Evolutionary conservation across 1,284 basidiomycete genomes (phyloP).

Genomic region (Rhodotorula sp.): DNA sequence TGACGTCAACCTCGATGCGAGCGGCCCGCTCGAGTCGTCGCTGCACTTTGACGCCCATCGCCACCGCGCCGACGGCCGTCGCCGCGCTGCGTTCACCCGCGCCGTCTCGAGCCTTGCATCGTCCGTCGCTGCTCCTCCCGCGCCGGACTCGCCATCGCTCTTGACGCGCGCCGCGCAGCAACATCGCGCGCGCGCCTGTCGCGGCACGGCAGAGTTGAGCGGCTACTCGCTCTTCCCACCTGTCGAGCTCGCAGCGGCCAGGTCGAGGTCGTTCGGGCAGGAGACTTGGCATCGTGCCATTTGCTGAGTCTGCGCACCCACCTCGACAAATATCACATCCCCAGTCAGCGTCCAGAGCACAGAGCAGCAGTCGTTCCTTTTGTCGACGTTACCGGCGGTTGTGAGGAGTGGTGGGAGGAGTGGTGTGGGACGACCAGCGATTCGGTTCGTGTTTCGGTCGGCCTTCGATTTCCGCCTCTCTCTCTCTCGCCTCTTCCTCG

Average conservation of each 20-base stretch:
- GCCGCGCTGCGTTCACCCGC: conserved; percentile 2
- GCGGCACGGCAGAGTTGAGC: conserved; percentile 7
- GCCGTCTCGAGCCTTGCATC: conserved; percentile 15
- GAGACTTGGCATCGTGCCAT: conserved; percentile 21
- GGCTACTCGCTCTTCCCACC: conserved; percentile 24
- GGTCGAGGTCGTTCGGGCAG: conserved; percentile 23
- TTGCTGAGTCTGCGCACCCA: conserved; percentile 8
- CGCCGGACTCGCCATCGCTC: not conserved
- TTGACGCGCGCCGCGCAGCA: not conserved
- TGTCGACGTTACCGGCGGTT: not conserved
- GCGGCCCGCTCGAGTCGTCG: conserved; percentile 37
- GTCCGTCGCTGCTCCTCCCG: not conserved
- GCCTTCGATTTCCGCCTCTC: not conserved
- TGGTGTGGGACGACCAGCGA: conserved; percentile 15
- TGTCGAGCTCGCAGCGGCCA: conserved; percentile 14
- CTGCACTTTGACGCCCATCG: conserved; percentile 11
- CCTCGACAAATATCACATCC: not conserved
- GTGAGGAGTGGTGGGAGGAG: not conserved
- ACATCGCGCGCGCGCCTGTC: not conserved
- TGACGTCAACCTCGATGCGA: conserved; percentile 35
- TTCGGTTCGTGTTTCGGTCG: conserved; percentile 21
- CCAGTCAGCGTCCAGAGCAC: conserved; percentile 7
- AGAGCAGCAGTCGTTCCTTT: not conserved
- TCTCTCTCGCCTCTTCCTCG: too few species aligned
- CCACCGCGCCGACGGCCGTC: not conserved